These are phyloP conservation scores for Podaxis pistillaris DNA, from an alignment of 768 basidiomycete genomes.

Conservation along the genomic window DNA sequence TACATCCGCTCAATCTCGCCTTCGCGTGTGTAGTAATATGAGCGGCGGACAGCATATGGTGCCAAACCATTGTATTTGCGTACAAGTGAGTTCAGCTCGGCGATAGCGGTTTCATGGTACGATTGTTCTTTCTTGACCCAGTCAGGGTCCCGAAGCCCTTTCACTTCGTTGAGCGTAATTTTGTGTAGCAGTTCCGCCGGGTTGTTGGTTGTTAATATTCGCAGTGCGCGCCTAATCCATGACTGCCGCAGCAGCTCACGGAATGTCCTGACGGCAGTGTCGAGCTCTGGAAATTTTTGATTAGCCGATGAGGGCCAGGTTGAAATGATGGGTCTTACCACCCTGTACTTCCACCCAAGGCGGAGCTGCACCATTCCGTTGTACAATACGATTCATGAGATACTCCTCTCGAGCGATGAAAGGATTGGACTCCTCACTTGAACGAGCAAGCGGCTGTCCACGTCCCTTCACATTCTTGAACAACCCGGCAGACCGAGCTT, in stretches of 20 bases:
- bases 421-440: slow-evolving; percentile 44
- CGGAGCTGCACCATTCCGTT: slow-evolving; percentile 78
- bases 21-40: slow-evolving; percentile 49
- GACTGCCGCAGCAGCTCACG: slow-evolving; percentile 61
- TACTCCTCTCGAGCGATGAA: slow-evolving; percentile 77
- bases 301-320: background rate
- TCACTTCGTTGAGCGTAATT: slow-evolving; percentile 34
- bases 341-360: slow-evolving; percentile 85
- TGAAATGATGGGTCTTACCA: slow-evolving; percentile 37
- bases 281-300: slow-evolving; percentile 51
- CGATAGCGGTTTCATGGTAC: slow-evolving; percentile 69
- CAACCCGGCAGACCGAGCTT: slow-evolving; percentile 62
- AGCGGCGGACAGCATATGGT: slow-evolving; percentile 72
- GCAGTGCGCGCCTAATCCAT: slow-evolving; percentile 75
- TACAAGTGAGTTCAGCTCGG: slow-evolving; percentile 72
- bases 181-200: slow-evolving; percentile 37
- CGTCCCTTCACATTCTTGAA: slow-evolving; percentile 75
- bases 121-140: slow-evolving; percentile 69
- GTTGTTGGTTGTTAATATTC: slow-evolving; percentile 50
- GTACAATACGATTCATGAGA: slow-evolving; percentile 83
- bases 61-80: slow-evolving; percentile 80
- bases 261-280: slow-evolving; percentile 58
- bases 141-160: slow-evolving; percentile 53
- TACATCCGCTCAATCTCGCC: slow-evolving; percentile 59
- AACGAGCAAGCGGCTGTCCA: slow-evolving; percentile 38